Base-by-base conservation (phyloP, 2,329 filamentous ascomycete species). In the Aspergillus sp. region DNA sequence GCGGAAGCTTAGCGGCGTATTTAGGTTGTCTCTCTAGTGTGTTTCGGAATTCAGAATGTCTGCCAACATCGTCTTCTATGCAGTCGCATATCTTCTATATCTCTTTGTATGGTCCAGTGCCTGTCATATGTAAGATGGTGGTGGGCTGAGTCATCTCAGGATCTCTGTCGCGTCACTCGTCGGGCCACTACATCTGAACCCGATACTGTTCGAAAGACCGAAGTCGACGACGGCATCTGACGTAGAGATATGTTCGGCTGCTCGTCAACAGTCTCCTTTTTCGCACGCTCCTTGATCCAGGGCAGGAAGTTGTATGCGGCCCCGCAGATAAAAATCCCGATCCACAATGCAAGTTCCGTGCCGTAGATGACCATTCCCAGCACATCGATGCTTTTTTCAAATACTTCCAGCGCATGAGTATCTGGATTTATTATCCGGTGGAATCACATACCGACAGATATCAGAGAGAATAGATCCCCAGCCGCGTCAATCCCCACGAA, bases 401-500 rank as follows among this genome's bases (percentile, higher is more conserved):
- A 66, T 6, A 66, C 63, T 65, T 65, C 9, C 42, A 4, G 9
- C 14, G 32, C 11, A 21, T 58, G 23, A 59, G 49, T 36, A 1
- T 1, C 3, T 21, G 16, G 16, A 42, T 17, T 2, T 7, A 21
- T 41, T 13, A 42, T 19, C 17, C 0, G 40, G 7, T 19, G 11
- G 9, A n/a, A 1, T 44, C 34, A 68, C 71, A 54, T 56, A 75
- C 71, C 71, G 14, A 89, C 74, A 0, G 86, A 87, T 2, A 86
- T 65, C 0, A 89, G 71, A 0, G 85, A 88, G 49, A 85, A 85
- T 3, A 89, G 65, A 65, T 89, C 87, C 0, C 87, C 87, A 0
- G 83, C 76, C 0, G 86, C 87, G 68, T 89, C 87, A 41, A 89
- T 86, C 1, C 76, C 83, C 0, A 88, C 85, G 58, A 90, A 90